Base-by-base conservation (phyloP, 1,284 basidiomycete species). In the Takashimella tepidaria region DNA sequence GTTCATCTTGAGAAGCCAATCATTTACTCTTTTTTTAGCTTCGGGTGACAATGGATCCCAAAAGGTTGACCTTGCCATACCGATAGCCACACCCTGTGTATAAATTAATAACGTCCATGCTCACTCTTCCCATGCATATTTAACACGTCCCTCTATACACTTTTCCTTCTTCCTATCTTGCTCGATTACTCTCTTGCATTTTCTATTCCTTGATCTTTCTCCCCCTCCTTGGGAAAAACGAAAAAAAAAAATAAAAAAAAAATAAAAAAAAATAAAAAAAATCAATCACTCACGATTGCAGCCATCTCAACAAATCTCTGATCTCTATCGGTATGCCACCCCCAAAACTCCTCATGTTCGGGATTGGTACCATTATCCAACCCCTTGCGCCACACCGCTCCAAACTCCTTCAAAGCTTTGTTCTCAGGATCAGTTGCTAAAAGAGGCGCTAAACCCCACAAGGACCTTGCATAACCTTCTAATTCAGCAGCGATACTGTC, bases 271-370 rank as follows among this genome's bases (percentile, higher is more conserved):
- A n/a, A n/a, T n/a, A n/a, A n/a, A n/a, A n/a, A 8, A 37, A 37
- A 16, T 16, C 31, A 37, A 37, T 12, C 12, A 60, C 63, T 53
- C 57, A 66, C 64, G 16, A 68, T 54, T 8, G 62, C 62, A 20
- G 64, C 63, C 58, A 66, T 61, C 49, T 68, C 66, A 2, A 68
- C 66, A 45, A 60, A 63, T 20, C 64, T 42, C 53, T 68, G 66
- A 53, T 68, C 66, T 12, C 37, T 43, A 20, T 53, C 44, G 5
- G 11, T 49, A 23, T 45, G 53, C 25, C 59, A 53, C 2, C 66
- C 66, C 66, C 66, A 68, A 50, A 60, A 66, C 51, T 67, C 65
- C 12, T 59, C 57, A 12, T 57, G 51, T 0, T 49, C 53, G 5
- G 55, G 51, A 24, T 61, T 50, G 3, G 54, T 57, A 2, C 59